Percentiles rank a stretch among this genome's conserved stretches.
phyloP scores from a whole-genome alignment of 805 yeast genomes.

The Deakozyma indianensis region DNA sequence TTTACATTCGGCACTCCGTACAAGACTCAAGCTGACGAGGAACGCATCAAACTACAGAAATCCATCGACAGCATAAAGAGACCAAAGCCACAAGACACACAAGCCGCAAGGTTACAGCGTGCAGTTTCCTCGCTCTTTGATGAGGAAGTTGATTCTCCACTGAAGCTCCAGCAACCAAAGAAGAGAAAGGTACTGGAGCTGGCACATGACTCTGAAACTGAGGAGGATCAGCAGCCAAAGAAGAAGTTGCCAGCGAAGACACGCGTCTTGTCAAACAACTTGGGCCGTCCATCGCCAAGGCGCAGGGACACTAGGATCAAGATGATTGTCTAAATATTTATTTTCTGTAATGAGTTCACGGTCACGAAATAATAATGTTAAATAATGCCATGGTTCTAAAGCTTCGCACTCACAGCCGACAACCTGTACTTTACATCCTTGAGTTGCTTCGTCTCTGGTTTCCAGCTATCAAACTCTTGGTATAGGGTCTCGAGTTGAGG shows the following conservation, averaged over 20 bases:
- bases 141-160: not conserved
- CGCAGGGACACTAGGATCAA: slow-evolving; percentile 1
- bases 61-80: not conserved
- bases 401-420: slow-evolving; percentile 32
- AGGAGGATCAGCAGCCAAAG: not conserved
- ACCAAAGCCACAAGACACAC: not conserved
- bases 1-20: not conserved
- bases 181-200: not conserved
- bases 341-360: too few species aligned
- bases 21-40: not conserved
- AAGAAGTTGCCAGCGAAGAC: not conserved
- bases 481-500: slow-evolving; percentile 49
- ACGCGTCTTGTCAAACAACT: not conserved
- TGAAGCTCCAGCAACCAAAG: not conserved
- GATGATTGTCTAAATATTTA: slow-evolving; percentile 1
- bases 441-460: slow-evolving; percentile 66
- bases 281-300: not conserved
- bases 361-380: not conserved
- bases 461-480: slow-evolving; percentile 70
- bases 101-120: not conserved
- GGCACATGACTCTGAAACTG: not conserved
- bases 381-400: slow-evolving; percentile 6
- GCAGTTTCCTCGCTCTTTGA: not conserved
- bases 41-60: not conserved
- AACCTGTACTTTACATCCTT: slow-evolving; percentile 75